Conservation (phyloP, 1,284 basidiomycete species). For the Microbotryomycetes sp. region DNA sequence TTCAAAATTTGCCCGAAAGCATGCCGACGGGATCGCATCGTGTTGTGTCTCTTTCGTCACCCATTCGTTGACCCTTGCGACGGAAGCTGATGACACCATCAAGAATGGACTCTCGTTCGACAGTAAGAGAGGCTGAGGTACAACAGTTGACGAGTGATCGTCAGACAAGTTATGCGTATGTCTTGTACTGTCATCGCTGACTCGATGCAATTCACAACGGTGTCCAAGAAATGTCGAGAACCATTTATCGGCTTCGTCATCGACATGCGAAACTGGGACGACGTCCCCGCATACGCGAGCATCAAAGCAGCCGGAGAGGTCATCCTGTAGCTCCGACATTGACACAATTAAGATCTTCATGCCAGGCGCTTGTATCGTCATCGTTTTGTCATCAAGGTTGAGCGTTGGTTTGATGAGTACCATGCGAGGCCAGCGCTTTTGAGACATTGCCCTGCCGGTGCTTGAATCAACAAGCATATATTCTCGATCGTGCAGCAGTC, state of each 20-base stretch:
- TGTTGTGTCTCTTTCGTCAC: not conserved
- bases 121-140: constrained; percentile 16
- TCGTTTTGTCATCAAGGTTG: not conserved
- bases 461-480: constrained; percentile 28
- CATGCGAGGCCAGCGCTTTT: constrained; percentile 30
- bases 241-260: constrained; percentile 14
- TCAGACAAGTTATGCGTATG: constrained; percentile 21
- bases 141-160: not conserved
- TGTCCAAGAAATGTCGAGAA: constrained; percentile 17
- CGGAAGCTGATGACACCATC: constrained; percentile 18
- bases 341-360: constrained; percentile 14
- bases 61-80: constrained; percentile 15
- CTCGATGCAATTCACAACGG: constrained; percentile 9
- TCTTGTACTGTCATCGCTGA: constrained; percentile 3
- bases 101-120: constrained; percentile 33
- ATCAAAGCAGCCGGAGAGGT: not conserved
- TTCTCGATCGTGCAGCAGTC: constrained; percentile 29
- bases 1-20: constrained; percentile 24
- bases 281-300: constrained; percentile 13
- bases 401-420: constrained; percentile 25
- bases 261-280: constrained; percentile 5
- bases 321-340: not conserved
- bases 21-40: constrained; percentile 1
- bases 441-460: constrained; percentile 20
- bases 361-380: constrained; percentile 12